Base-by-base conservation (phyloP, 257 asterid genomes). In the Salvia splendens region DNA sequence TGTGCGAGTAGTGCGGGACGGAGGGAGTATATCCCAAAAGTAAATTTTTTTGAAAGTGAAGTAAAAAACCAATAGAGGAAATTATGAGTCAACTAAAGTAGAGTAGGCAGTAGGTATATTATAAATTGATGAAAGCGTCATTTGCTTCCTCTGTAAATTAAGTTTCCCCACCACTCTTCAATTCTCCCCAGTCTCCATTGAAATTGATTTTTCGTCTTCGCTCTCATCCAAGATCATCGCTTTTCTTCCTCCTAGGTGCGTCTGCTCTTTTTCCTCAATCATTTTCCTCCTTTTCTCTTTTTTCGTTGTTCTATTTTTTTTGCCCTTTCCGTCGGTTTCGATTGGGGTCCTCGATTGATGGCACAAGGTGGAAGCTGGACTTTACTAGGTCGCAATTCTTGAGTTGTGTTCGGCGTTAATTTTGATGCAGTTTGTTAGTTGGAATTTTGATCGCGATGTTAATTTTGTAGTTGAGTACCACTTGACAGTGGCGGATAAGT, bases 91-190 rank as follows among this genome's bases (percentile, higher is more conserved):
- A 6, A 38, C 8, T 8, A 6, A 38, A 38, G 42, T 38, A 38
- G 42, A 33, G 73, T 64, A 42, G 80, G 73, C 70, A 33, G 73
- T 64, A 42, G 80, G 73, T 76, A 6, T 58, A 52, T 45, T 52
- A 61, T 71, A 53, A 59, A 76, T 76, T 59, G 71, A 30, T 45
- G 81, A 66, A 76, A 71, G 81, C 74, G 63, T 62, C 73, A 57
- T 71, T 76, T 76, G 70, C 77, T 76, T 76, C 74, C 60, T 53
- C 61, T 71, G 24, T 14, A 76, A 71, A 71, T 61, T 46, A 53
- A 71, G 47, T 10, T 53, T 38, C 10, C 28, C 60, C 35, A 11
- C 72, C 24, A 14, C 36, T 41, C 40, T 61, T 38, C 32, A 5
- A 4, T 17, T 5, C 67, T 61, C 7, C 2, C 38, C n/a, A 12